Base-by-base conservation (phyloP, 768 basidiomycete genomes). In the Boletus rubroflammeus region DNA sequence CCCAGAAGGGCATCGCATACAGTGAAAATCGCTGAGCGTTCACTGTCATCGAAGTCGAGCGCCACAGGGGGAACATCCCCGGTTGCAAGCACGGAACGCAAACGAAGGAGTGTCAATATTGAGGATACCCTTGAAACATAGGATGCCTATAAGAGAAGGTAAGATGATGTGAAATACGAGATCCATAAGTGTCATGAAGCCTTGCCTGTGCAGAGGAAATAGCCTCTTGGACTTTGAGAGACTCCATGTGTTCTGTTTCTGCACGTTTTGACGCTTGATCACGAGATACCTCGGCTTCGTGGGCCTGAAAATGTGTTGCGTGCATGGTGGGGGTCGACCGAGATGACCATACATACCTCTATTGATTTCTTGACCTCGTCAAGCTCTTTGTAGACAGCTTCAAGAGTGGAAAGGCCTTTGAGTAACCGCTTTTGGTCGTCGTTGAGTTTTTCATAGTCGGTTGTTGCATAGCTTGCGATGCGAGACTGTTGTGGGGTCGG, bases 381-480 rank as follows among this genome's bases (percentile, higher is more conserved):
- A 14, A 96, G 73, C 62, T 95, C 93, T 64, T 90, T 91, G 60
- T 85, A 80, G 38, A 85, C 76, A 10, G 85, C 88, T 64, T 95
- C 92, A 21, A 95, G 75, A 6, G 78, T 76, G 10, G 93, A 81
- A 41, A 96, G 81, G 17, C 81, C 84, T 59, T 82, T 87, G 49
- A 94, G 62, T 2, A 80, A 76, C 32, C 85, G 82, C 59, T 80
- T 87, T 73, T 97, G 93, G 71, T 96, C 94, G 39, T 93, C 90
- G 58, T 96, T 91, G 50, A 95, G 80, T 63, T 87, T 86, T 51
- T 85, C 83, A 3, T 78, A 69, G 26, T 84, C 83, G 19, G 80
- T 85, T 3, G 82, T 62, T 29, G 86, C 81, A 67, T 96, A 94
- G 11, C 75, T 72, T 44, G 84, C 75, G 76, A 91, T 82, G 57